These are phyloP conservation scores for Davidsoniella virescens DNA, from an alignment of 2,329 filamentous ascomycete species.

Conservation along the genomic window DNA sequence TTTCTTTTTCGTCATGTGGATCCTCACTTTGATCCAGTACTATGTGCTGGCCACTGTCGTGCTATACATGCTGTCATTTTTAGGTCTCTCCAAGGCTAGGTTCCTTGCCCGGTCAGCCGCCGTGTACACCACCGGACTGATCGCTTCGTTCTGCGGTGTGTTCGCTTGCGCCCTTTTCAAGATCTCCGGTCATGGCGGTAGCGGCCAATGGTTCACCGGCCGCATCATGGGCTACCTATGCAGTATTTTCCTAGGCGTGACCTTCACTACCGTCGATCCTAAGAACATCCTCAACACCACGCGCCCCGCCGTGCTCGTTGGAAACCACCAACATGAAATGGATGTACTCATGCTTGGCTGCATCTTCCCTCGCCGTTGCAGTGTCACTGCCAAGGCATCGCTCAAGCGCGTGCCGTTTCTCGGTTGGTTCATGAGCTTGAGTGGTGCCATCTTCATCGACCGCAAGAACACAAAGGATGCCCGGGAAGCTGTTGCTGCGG, in stretches of 20 bases:
- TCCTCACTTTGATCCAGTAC: constrained; percentile 26
- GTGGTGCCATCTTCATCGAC: constrained; percentile 89
- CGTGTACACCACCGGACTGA: constrained; percentile 44
- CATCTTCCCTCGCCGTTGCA: constrained; percentile 83
- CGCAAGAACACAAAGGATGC: constrained; percentile 71
- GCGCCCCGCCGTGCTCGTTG: constrained; percentile 78
- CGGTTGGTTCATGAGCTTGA: constrained; percentile 86
- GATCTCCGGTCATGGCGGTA: constrained; percentile 52
- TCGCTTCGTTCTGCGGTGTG: constrained; percentile 56
- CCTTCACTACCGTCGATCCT: constrained; percentile 57
- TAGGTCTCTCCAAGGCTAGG: constrained; percentile 36
- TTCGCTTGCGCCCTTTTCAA: constrained; percentile 56
- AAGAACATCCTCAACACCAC: constrained; percentile 43
- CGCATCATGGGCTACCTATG: constrained; percentile 69
- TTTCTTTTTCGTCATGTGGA: constrained; percentile 23
- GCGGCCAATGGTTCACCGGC: constrained; percentile 72
- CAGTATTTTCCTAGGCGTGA: constrained; percentile 57
- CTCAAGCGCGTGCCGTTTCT: constrained; percentile 68
- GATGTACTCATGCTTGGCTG: constrained; percentile 82
- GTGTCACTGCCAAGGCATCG: constrained; percentile 79
- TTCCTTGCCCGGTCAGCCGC: constrained; percentile 56
- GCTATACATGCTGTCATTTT: constrained; percentile 47
- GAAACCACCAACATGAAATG: constrained; percentile 92
- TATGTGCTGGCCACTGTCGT: constrained; percentile 34
- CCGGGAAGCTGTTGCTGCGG: constrained; percentile 68